These are phyloP conservation scores for Balamuthia mandrillaris DNA, from an alignment of 208 protist genomes.

Conservation along the genomic window DNA sequence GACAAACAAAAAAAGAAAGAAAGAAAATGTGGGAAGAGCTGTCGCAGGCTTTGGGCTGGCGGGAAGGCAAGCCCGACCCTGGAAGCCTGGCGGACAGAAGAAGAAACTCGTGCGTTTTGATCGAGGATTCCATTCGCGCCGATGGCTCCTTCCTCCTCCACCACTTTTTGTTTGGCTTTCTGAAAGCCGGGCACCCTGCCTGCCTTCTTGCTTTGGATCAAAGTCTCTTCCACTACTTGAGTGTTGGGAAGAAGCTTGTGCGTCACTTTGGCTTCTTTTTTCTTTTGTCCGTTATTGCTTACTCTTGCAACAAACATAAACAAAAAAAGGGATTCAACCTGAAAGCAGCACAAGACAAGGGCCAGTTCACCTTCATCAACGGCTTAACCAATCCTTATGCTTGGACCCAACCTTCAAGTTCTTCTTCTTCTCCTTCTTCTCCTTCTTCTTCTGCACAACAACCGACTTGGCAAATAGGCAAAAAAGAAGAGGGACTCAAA, in stretches of 20 bases:
- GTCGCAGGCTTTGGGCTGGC: too few species aligned
- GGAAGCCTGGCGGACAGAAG: too few species aligned
- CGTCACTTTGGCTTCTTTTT: not conserved
- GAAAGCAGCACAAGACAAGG: not conserved
- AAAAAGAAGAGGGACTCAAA: not conserved
- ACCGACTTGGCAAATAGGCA: not conserved
- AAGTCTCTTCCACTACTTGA: not conserved
- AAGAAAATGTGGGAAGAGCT: too few species aligned
- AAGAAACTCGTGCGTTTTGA: not conserved
- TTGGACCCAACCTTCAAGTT: too few species aligned
- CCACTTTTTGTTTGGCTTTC: not conserved
- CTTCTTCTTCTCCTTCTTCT: not conserved
- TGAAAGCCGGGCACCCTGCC: not conserved
- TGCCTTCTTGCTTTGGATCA: not conserved
- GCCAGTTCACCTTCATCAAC: slow-evolving; percentile 2
- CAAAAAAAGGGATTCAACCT: not conserved
- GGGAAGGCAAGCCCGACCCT: too few species aligned
- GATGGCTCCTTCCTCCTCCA: not conserved
- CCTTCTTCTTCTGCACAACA: not conserved
- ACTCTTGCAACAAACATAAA: not conserved
- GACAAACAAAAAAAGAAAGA: too few species aligned
- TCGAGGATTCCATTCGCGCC: not conserved
- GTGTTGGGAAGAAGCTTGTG: not conserved
- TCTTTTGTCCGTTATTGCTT: not conserved
- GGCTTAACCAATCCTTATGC: not conserved